Conservation (phyloP, 192 early-diverging fungal species). For the Backusella liffmaniae region DNA sequence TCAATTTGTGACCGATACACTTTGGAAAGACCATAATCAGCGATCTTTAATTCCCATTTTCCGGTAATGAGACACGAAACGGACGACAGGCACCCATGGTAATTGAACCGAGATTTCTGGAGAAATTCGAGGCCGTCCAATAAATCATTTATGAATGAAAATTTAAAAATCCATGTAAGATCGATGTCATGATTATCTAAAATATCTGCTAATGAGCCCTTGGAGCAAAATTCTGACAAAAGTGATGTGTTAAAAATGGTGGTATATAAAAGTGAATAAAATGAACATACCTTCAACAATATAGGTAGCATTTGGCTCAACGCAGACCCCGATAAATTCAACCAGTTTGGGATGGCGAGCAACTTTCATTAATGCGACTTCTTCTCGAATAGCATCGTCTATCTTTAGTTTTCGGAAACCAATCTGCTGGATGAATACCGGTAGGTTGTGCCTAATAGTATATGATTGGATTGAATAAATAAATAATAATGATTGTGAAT, state of each 20-base stretch:
- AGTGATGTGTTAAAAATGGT: background rate
- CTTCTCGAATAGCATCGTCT: conserved; percentile 7
- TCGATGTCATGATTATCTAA: conserved; percentile 41
- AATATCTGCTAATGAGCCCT: conserved; percentile 38
- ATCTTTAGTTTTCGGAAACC: conserved; percentile 15
- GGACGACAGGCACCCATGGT: conserved; percentile 42
- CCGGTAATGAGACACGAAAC: conserved; percentile 40
- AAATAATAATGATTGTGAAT: background rate
- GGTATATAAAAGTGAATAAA: background rate
- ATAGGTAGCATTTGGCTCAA: conserved; percentile 33
- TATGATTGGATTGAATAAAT: conserved; percentile 1
- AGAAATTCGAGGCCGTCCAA: conserved; percentile 44
- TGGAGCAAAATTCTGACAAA: conserved; percentile 36
- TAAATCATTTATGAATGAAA: conserved; percentile 45
- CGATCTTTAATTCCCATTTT: conserved; percentile 45
- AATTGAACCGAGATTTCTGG: conserved; percentile 41
- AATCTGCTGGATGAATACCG: conserved; percentile 26
- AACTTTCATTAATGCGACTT: conserved; percentile 17
- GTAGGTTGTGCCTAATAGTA: conserved; percentile 18
- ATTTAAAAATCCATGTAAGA: conserved; percentile 47
- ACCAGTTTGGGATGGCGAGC: conserved; percentile 42
- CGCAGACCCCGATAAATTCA: conserved; percentile 42
- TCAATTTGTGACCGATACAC: conserved; percentile 26
- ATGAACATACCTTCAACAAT: conserved; percentile 39
- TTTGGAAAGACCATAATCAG: conserved; percentile 40